Base-by-base conservation (phyloP, 192 early-diverging fungal genomes). In the Coemansia sp. region DNA sequence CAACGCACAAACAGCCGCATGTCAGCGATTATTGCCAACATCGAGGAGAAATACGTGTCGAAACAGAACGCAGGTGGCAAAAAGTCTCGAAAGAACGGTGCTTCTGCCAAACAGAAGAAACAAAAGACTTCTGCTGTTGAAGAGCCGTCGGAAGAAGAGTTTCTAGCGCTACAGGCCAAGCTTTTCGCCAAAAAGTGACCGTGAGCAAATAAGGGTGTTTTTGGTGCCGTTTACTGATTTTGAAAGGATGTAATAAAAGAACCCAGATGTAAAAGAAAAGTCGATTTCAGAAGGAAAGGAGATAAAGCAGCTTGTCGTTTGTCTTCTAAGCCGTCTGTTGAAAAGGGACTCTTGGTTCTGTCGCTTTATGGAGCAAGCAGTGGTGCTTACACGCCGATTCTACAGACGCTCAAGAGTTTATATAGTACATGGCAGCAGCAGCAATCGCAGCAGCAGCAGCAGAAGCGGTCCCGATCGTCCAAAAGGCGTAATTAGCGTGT, bases 61-160 rank as follows among this genome's bases (percentile, higher is more conserved):
- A 66, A 57, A 21, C 56, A 72, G 64, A 65, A 61, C 50, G 10
- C 58, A 19, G 60, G 53, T n/a, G 54, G 56, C 41, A 69, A 66
- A 41, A 65, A 64, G 43, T 39, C 43, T 9, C 12, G 39, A 58
- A 57, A 57, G 54, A 32, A 32, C 4, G 32, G 32, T 32, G 32
- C 32, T 32, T 32, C 32, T 32, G 54, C 69, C 19, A 52, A 18
- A 2, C 8, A n/a, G 21, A 53, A 40, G 38, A 37, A 37, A 40
- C 37, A 40, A 9, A 15, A n/a, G 5, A 19, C 58, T 12, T 21
- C 63, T 0, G 61, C 68, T 0, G 67, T 76, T 23, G 57, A 45
- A 5, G 79, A 84, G 54, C 87, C 87, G 21, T 82, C 73, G 0
- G 89, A 92, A 21, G 90, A 87, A 39, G 89, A 92, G 71, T 90